These are phyloP conservation scores for Tripterygium wilfordii DNA, from an alignment of 177 flowering plant genomes.

Conservation along the genomic window DNA sequence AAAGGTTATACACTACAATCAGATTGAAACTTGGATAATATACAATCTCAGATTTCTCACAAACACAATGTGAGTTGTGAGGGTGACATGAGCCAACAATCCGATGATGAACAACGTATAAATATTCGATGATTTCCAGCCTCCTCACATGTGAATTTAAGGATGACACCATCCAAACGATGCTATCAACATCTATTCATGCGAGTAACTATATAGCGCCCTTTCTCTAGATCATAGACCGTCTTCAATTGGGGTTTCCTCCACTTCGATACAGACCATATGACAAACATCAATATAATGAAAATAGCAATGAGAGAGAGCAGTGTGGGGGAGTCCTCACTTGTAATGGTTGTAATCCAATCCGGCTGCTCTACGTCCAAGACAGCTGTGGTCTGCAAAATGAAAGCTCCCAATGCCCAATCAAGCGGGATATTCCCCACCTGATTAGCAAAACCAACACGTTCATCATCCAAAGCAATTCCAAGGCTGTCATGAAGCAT, in stretches of 20 bases:
- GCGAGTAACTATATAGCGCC: constrained; percentile 71
- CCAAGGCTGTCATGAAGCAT: constrained; percentile 89
- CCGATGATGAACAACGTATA: no score
- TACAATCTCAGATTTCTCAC: no score
- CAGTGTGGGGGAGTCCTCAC: constrained; percentile 36
- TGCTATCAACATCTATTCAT: constrained; percentile 31
- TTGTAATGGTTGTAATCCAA: constrained; percentile 28
- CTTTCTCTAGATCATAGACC: constrained; percentile 87
- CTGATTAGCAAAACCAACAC: constrained; percentile 58
- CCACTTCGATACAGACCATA: constrained; percentile 62
- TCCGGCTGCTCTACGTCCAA: constrained; percentile 15
- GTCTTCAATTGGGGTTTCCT: constrained; percentile 84
- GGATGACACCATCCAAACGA: neutral
- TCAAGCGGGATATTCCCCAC: constrained; percentile 73
- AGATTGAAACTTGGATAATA: no score
- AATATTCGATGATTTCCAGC: no score
- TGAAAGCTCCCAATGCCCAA: constrained; percentile 98
- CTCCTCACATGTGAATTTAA: no score
- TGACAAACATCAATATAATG: constrained; percentile 33
- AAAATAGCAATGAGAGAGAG: constrained; percentile 38
- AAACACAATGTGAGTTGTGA: no score
- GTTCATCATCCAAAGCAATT: constrained; percentile 63
- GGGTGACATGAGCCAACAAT: no score
- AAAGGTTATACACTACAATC: no score
- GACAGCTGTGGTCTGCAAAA: constrained; percentile 46